Conservation (phyloP, 2,329 filamentous ascomycete species). For the Colletotrichum higginsianum region DNA sequence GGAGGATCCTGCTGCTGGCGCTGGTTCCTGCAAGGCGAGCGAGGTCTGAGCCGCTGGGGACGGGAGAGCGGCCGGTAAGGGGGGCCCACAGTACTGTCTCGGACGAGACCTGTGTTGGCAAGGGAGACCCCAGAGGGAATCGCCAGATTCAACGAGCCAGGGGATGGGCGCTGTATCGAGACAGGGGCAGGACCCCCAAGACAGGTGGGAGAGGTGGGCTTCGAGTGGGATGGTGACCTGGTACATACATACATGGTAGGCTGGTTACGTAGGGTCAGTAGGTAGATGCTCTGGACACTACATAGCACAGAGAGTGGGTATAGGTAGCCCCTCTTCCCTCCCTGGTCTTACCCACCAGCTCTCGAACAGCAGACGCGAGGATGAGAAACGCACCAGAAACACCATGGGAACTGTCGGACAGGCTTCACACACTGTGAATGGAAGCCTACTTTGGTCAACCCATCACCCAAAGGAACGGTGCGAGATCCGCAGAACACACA, state of each 20-base stretch:
- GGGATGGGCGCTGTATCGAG: conserved; percentile 32
- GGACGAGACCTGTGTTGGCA: conserved; percentile 37
- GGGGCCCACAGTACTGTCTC: conserved; percentile 38
- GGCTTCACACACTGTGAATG: conserved; percentile 25
- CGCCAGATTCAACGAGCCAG: conserved; percentile 31
- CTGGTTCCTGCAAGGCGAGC: conserved; percentile 9
- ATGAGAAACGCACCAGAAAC: conserved; percentile 43
- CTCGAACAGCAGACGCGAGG: conserved; percentile 37
- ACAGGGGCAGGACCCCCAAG: conserved; percentile 12
- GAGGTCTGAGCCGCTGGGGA: conserved; percentile 20
- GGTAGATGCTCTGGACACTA: too few species aligned
- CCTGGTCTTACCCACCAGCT: conserved; percentile 8
- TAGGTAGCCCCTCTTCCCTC: conserved; percentile 1
- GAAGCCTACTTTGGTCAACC: background rate
- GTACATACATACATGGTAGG: background rate
- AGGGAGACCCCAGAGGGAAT: conserved; percentile 39
- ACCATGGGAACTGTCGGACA: conserved; percentile 27
- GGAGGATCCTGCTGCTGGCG: background rate
- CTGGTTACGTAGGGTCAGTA: conserved; percentile 2
- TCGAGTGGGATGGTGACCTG: background rate
- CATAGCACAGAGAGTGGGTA: background rate
- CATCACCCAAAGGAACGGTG: conserved; percentile 5
- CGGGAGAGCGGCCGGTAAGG: conserved; percentile 35
- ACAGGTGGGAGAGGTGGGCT: conserved; percentile 1
- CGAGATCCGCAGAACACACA: background rate